phyloP scores from a whole-genome alignment of 2,329 filamentous ascomycete genomes.

The Neopestalotiopsis clavispora region DNA sequence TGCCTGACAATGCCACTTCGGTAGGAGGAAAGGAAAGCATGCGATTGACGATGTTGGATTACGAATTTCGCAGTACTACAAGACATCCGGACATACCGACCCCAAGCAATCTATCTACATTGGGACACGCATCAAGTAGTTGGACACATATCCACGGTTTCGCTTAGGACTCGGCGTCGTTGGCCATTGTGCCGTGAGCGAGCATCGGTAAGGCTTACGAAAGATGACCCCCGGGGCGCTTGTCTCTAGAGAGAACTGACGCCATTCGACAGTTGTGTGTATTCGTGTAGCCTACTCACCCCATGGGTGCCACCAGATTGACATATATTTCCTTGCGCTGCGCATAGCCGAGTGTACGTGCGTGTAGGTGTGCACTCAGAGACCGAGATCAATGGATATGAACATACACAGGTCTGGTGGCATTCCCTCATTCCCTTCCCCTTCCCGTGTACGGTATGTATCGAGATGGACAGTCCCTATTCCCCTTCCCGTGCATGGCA shows the following conservation, averaged over 20 bases:
- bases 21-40: neutral
- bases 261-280: neutral
- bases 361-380: no score
- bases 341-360: neutral
- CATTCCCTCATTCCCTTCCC: no score
- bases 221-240: neutral
- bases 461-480: no score
- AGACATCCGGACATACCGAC: no score
- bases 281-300: neutral
- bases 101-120: no score
- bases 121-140: neutral
- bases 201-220: neutral
- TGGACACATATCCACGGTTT: neutral
- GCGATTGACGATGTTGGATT: no score
- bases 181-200: neutral
- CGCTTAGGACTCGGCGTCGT: neutral
- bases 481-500: no score
- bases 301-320: neutral
- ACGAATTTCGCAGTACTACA: no score
- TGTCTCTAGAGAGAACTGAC: neutral
- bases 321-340: neutral
- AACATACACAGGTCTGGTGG: neutral
- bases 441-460: neutral
- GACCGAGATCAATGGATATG: neutral
- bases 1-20: neutral